Base-by-base conservation (phyloP, 2,329 filamentous ascomycete genomes). In the Aureobasidium mangrovei region DNA sequence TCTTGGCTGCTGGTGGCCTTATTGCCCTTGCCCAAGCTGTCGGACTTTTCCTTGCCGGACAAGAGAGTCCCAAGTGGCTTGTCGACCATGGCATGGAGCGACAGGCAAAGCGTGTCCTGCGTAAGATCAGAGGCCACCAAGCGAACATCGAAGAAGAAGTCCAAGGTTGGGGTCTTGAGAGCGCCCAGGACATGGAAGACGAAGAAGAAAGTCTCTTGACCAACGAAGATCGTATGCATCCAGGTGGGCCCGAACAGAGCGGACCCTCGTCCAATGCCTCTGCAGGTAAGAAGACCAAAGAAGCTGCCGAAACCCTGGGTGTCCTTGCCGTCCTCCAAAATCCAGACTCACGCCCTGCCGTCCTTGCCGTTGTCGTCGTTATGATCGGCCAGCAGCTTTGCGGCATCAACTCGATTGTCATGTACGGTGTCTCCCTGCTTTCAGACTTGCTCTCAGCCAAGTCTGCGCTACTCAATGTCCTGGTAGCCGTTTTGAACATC, bases 361-460 rank as follows among this genome's bases (percentile, higher is more conserved):
- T 95, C 3, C 79, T 95, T 9, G 90, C 88, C 1, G 84, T 95
- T 61, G 93, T 95, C 83, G 82, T 88, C 61, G 83, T 95, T 65
- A 96, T 97, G 91, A 78, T 91, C 56, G 85, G 88, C 0, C 93
- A 97, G 68, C 93, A 98, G 68, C 77, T 96, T 36, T 91, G 87
- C 56, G 91, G 73, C 59, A 91, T 97, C 73, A 97, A 98, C 78
- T 91, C 86, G 56, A 91, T 97, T 65, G 86, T 97, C 71, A 96
- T 98, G 91, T 98, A 98, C 70, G 95, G 91, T 2, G 93, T 97
- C 4, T 90, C 88, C 0, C 82, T 98, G 1, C 79, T 98, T 10
- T 82, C 86, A 32, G 83, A 83, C 59, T 79, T 97, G 1, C 79
- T 98, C 0, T 86, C 88, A 3, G 81, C 89, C 44, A 89, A 84